These are phyloP conservation scores for Lablab purpureus DNA, from an alignment of 306 rosid genomes.

Conservation along the genomic window DNA sequence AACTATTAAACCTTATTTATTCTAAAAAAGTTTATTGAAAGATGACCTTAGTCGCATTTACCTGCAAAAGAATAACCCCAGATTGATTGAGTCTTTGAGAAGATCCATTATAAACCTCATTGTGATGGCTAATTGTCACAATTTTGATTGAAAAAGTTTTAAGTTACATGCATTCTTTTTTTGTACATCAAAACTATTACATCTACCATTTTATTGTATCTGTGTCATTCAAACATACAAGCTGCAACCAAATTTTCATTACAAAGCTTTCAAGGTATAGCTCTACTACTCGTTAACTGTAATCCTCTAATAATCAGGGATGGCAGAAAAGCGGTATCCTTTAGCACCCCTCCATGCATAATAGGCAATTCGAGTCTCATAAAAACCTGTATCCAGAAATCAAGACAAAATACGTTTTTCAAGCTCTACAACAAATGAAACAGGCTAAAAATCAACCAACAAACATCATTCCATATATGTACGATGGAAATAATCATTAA, in stretches of 20 bases:
- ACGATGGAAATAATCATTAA: not conserved
- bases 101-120: not conserved
- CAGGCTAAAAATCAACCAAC: slow-evolving; percentile 1
- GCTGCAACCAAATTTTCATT: slow-evolving; percentile 24
- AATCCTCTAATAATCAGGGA: slow-evolving; percentile 78
- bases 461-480: slow-evolving; percentile 2
- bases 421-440: slow-evolving; percentile 11
- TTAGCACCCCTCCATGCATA: slow-evolving; percentile 93
- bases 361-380: slow-evolving; percentile 92
- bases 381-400: slow-evolving; percentile 73
- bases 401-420: slow-evolving; percentile 5
- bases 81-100: not conserved
- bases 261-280: slow-evolving; percentile 22
- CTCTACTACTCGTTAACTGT: not conserved
- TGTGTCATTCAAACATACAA: slow-evolving; percentile 2
- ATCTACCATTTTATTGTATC: slow-evolving; percentile 30
- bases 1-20: too few relatives aligned
- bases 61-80: not conserved
- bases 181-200: slow-evolving; percentile 36
- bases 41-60: not conserved
- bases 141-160: too few relatives aligned
- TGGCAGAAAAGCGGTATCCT: slow-evolving; percentile 86
- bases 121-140: not conserved
- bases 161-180: not conserved
- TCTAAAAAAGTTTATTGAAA: too few relatives aligned